These are phyloP conservation scores for Lasiodiplodia hormozganensis DNA, from an alignment of 2,329 filamentous ascomycete species.

Conservation along the genomic window DNA sequence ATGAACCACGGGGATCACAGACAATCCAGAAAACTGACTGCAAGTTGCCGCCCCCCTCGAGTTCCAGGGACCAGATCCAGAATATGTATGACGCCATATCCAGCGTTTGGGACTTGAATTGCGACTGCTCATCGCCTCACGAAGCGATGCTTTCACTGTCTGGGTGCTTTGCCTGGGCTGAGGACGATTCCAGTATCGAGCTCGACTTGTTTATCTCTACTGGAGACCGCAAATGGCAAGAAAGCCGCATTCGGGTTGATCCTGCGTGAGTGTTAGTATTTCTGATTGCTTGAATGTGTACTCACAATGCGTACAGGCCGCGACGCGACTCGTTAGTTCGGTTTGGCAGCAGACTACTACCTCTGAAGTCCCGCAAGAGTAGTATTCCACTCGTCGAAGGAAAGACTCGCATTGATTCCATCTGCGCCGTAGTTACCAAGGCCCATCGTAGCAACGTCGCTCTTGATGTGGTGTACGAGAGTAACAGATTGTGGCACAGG, in stretches of 20 bases:
- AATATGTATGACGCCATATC: background rate
- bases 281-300: background rate
- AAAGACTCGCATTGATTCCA: background rate
- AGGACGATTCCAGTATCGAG: background rate
- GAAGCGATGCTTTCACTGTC: background rate
- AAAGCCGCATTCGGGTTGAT: background rate
- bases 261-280: background rate
- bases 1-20: background rate
- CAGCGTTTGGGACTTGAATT: background rate
- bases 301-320: background rate
- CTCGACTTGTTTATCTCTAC: background rate
- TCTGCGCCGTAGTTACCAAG: background rate
- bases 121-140: background rate
- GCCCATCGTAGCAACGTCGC: background rate
- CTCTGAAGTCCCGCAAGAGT: background rate
- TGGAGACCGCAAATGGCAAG: background rate
- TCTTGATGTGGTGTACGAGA: background rate
- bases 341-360: background rate
- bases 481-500: background rate
- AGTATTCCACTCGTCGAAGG: background rate
- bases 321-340: background rate
- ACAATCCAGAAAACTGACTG: background rate
- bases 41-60: background rate
- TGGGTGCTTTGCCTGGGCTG: background rate
- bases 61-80: background rate